Conservation (phyloP, 2,329 filamentous ascomycete genomes). For the Cladophialophora yegresii region DNA sequence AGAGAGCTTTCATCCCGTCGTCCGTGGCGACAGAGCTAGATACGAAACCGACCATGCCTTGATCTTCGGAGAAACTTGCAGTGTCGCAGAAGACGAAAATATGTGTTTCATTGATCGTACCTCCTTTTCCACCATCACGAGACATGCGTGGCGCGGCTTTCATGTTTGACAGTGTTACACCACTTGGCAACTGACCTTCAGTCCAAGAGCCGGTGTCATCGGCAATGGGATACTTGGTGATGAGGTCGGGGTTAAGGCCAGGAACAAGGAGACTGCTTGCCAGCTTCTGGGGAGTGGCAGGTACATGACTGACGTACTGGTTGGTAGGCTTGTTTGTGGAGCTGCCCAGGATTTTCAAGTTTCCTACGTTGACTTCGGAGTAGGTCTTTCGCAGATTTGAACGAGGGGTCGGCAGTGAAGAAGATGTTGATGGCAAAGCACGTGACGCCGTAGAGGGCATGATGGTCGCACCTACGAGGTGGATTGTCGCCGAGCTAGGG, state of each 20-base stretch:
- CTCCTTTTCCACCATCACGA: conserved; percentile 41
- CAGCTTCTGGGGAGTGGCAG: conserved; percentile 32
- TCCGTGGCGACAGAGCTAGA: conserved; percentile 41
- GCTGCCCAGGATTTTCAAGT: conserved; percentile 35
- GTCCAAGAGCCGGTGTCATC: conserved; percentile 36
- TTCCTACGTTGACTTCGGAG: conserved; percentile 29
- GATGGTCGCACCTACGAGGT: conserved; percentile 36
- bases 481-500: conserved; percentile 31
- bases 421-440: conserved; percentile 2
- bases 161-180: conserved; percentile 23
- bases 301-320: conserved; percentile 38
- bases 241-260: conserved; percentile 38
- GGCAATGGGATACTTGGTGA: conserved; percentile 38
- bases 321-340: conserved; percentile 36
- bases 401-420: conserved; percentile 7
- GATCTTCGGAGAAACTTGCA: conserved; percentile 37
- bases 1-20: conserved; percentile 37
- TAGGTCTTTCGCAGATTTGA: neutral
- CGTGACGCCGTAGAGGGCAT: conserved; percentile 1
- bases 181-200: conserved; percentile 26
- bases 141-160: conserved; percentile 38
- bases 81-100: conserved; percentile 42
- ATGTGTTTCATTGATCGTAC: conserved; percentile 40
- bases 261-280: conserved; percentile 31
- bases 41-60: conserved; percentile 38